phyloP scores from a whole-genome alignment of 768 basidiomycete species.

The Boletus eberwhitei region DNA sequence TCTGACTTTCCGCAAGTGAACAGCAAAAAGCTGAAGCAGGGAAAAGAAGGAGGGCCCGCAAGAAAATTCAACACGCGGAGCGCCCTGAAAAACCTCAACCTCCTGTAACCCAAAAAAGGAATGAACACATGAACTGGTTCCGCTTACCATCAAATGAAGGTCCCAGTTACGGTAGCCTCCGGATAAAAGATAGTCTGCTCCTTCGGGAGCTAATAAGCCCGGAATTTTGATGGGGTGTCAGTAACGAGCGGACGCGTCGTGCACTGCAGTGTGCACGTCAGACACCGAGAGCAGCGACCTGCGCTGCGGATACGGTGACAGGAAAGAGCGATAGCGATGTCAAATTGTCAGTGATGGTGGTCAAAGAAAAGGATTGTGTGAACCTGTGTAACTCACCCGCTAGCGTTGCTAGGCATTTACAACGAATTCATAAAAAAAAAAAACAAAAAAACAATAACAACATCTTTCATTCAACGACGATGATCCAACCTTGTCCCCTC shows the following conservation, averaged over 20 bases:
- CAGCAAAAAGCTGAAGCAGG: slow-evolving; percentile 26
- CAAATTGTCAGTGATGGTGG: not conserved
- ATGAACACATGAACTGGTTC: slow-evolving; percentile 16
- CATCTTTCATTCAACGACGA: slow-evolving; percentile 20
- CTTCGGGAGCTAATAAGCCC: not conserved
- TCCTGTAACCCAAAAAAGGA: slow-evolving; percentile 28
- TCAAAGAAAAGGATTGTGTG: not conserved
- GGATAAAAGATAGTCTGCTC: slow-evolving; percentile 1
- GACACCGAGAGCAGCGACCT: slow-evolving; percentile 7
- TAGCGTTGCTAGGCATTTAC: slow-evolving; percentile 27
- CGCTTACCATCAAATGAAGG: slow-evolving; percentile 28
- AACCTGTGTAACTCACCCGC: not conserved
- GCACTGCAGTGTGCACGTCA: not conserved
- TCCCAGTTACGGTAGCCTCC: slow-evolving; percentile 10
- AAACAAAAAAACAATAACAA: slow-evolving; percentile 21
- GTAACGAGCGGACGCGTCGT: slow-evolving; percentile 1
- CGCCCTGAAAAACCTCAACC: slow-evolving; percentile 35
- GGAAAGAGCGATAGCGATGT: not conserved
- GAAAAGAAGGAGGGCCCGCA: slow-evolving; percentile 19
- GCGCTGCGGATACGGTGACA: slow-evolving; percentile 4
- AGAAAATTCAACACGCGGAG: slow-evolving; percentile 26
- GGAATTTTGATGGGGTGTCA: slow-evolving; percentile 3
- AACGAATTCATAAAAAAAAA: slow-evolving; percentile 8
- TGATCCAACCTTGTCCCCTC: slow-evolving; percentile 14
- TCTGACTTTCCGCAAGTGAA: slow-evolving; percentile 40